These are phyloP conservation scores for Fomes fomentarius DNA, from an alignment of 1,284 basidiomycete species.

Conservation along the genomic window DNA sequence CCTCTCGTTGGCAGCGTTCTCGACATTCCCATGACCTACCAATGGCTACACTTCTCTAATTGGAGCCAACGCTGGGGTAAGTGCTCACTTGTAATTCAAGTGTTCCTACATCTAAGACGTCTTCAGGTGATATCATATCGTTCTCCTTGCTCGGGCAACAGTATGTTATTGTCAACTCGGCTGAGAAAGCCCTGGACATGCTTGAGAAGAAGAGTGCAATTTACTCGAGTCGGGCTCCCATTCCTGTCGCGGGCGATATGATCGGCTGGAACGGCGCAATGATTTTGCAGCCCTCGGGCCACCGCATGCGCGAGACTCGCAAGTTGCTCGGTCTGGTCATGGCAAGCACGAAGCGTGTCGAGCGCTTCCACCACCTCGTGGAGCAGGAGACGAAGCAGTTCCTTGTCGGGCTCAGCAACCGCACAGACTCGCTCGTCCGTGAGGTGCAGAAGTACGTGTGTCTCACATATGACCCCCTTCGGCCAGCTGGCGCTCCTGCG, in stretches of 20 bases:
- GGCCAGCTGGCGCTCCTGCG: not conserved
- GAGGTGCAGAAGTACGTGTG: constrained; percentile 31
- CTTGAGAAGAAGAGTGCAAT: constrained; percentile 69
- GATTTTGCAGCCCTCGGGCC: constrained; percentile 62
- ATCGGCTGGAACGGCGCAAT: constrained; percentile 69
- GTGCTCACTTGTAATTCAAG: too few species aligned
- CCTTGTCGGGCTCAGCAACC: constrained; percentile 23
- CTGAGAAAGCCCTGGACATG: constrained; percentile 55
- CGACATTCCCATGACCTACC: constrained; percentile 27
- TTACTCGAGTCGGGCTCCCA: constrained; percentile 65
- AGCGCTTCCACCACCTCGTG: constrained; percentile 27
- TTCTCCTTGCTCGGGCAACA: constrained; percentile 62
- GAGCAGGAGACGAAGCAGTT: constrained; percentile 31
- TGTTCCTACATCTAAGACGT: too few species aligned
- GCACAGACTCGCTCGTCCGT: constrained; percentile 23
- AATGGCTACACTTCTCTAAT: constrained; percentile 57
- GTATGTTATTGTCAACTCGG: constrained; percentile 61
- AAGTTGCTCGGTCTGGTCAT: constrained; percentile 37
- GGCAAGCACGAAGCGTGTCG: constrained; percentile 30
- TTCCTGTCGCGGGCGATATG: constrained; percentile 48
- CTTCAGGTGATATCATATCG: constrained; percentile 61
- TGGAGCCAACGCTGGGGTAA: constrained; percentile 48
- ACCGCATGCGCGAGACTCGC: constrained; percentile 63
- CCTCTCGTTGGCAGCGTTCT: constrained; percentile 28
- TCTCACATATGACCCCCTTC: not conserved